Evolutionary conservation across 2,329 filamentous ascomycete species (phyloP), one percentile per base, ranked within the genome.

Genomic region (Neopestalotiopsis rosae): DNA sequence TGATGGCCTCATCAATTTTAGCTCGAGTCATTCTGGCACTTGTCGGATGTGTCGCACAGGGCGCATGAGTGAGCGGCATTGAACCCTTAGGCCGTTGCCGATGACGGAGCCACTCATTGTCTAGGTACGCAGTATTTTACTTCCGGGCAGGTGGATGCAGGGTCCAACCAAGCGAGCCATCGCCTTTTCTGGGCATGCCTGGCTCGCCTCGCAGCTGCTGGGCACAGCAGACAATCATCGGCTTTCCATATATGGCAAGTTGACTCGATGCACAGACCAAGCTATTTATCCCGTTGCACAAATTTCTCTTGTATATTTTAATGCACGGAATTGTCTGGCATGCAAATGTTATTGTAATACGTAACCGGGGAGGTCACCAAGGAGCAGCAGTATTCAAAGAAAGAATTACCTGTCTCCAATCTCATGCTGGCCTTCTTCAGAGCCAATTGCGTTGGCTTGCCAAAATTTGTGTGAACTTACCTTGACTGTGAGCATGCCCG

Each of bases 141-240:
- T 5, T 28, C 9, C 24, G 24, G n/a, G 6, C 9, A 14, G 59
- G 59, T n/a, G 38, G 38, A 64, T 64, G 61, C 61, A 64, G 61
- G 61, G 61, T 64, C 61, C 61, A 64, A 52, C n/a, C 61, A 49
- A 64, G 40, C 34, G 61, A 64, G 14, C 61, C 34, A 63, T 20
- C 13, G 20, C 4, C 61, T 34, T 63, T 49, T 28, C 24, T 28
- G 24, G 3, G 24, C 24, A 28, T 28, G 24, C 24, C 24, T 28
- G 24, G 24, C 24, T 28, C 24, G 24, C 24, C 24, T 28, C 3
- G 24, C 24, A 28, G 24, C 24, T 28, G 24, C 45, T 52, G n/a
- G 45, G 45, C 45, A 52, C 10, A 10, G 34, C 7, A n/a, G 59
- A 17, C 7, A 38, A 62, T 24, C 40, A 13, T 28, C 61, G 61